phyloP scores from a whole-genome alignment of 805 yeast species.

The Saccharomycopsis sp. region DNA sequence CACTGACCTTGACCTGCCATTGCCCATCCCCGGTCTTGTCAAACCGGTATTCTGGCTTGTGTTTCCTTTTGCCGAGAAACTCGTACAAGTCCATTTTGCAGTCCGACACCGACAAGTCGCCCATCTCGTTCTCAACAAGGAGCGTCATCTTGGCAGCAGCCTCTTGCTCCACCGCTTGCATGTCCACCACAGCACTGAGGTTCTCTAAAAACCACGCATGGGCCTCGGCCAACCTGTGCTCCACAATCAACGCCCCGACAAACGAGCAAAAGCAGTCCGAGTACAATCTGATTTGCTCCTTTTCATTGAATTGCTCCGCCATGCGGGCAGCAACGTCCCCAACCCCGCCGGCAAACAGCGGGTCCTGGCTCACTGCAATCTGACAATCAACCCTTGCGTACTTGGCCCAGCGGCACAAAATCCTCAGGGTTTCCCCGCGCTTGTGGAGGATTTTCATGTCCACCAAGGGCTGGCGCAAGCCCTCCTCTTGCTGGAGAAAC shows the following conservation, averaged over 20 bases:
- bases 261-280: slow-evolving; percentile 2
- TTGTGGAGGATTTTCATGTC: neutral
- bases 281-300: neutral
- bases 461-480: too few species aligned
- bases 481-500: too few species aligned
- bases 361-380: neutral
- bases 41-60: slow-evolving; percentile 4
- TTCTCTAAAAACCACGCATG: neutral
- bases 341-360: neutral
- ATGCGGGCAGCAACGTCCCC: neutral
- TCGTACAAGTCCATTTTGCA: slow-evolving; percentile 8
- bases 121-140: neutral
- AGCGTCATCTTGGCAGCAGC: neutral
- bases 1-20: slow-evolving; percentile 1
- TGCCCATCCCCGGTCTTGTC: neutral
- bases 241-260: neutral
- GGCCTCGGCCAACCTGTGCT: neutral
- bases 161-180: neutral
- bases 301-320: neutral
- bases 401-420: neutral
- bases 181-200: neutral
- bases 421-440: too few species aligned
- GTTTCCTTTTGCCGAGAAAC: neutral
- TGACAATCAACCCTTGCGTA: neutral
- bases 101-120: neutral